These are phyloP conservation scores for Quercus wislizeni DNA, from an alignment of 306 rosid species.

Conservation along the genomic window DNA sequence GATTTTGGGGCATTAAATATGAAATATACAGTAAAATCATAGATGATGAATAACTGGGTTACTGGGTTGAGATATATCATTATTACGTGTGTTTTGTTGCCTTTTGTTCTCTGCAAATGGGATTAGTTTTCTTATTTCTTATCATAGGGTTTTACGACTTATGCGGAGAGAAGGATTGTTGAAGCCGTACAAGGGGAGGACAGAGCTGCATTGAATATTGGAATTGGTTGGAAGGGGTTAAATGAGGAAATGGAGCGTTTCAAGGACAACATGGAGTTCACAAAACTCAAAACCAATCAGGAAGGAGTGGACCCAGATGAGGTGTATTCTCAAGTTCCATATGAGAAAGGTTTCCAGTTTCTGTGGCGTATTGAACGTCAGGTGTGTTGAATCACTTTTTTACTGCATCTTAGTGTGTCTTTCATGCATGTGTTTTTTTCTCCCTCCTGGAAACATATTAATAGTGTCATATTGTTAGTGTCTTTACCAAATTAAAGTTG, in stretches of 20 bases:
- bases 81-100: not conserved
- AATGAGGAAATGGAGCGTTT: constrained; percentile 76
- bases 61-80: not conserved
- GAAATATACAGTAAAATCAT: not conserved
- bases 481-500: not conserved
- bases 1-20: not conserved
- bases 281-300: constrained; percentile 78
- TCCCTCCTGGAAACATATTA: not conserved
- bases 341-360: constrained; percentile 97
- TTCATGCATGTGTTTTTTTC: not conserved
- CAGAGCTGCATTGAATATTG: constrained; percentile 63
- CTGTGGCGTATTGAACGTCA: constrained; percentile 88
- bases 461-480: not conserved
- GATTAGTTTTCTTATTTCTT: constrained; percentile 17
- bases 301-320: constrained; percentile 91
- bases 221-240: constrained; percentile 88
- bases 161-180: constrained; percentile 94
- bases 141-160: constrained; percentile 78
- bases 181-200: constrained; percentile 94
- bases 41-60: not conserved
- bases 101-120: not conserved
- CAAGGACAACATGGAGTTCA: constrained; percentile 85
- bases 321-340: constrained; percentile 79
- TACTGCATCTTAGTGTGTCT: not conserved
- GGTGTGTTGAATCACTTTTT: constrained; percentile 34